Base-by-base conservation (phyloP, 1,284 basidiomycete genomes). In the Lentinula novae-zelandiae region DNA sequence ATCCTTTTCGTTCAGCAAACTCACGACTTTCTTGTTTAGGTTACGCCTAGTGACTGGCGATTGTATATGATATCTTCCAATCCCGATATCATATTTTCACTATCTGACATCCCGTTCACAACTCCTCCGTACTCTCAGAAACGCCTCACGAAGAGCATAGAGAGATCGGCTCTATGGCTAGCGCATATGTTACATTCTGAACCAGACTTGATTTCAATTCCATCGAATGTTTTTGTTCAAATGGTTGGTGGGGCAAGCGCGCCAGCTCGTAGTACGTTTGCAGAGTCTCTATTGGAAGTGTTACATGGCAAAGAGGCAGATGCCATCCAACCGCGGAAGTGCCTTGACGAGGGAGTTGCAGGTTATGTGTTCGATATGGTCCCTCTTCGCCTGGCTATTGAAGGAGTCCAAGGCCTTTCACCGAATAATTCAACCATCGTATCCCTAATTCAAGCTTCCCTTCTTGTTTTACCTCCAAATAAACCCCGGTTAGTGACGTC, bases 341-440 rank as follows among this genome's bases (percentile, higher is more conserved):
- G 71, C 15, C 76, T 93, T 8, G 87, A 92, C 67, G 84, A 89
- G 7, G 87, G 84, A 10, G 75, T 91, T 9, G 61, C 75, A 0
- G 90, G 90, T 3, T 92, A 92, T 66, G 73, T 79, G 7, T 81
- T 90, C 64, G 89, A 92, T 65, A 79, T 92, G 9, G 77, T 80
- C 0, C 80, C 85, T 2, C 72, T 92, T 13, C 78, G 81, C 5
- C 64, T 68, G 34, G 73, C 73, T 3, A 60, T 80, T 5, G 67
- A 63, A 49, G 38, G n/a, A 15, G 38, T 60, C 5, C 36, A 62
- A 10, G 27, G 27, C 9, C 15, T 20, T 36, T 34, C 56, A n/a
- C 33, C 38, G 8, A 20, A 44, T 22, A 17, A 13, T 9, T 27
- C 62, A 7, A 65, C 65, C 12, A 62, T 81, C 2, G 60, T 67